phyloP scores from a whole-genome alignment of 768 basidiomycete genomes.

The Mycena belliarum region DNA sequence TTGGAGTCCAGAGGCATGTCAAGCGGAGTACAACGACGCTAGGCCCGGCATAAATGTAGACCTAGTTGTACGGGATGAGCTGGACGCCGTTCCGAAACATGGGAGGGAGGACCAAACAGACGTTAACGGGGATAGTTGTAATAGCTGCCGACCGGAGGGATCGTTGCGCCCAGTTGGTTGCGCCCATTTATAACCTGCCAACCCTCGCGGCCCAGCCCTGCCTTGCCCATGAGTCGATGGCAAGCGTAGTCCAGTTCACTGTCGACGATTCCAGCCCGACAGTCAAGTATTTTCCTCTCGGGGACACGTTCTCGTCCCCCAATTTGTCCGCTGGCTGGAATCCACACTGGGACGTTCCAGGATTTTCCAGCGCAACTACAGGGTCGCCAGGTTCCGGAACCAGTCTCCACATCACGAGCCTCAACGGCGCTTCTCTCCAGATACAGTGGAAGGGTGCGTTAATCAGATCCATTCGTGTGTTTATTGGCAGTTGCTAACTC shows the following conservation, averaged over 20 bases:
- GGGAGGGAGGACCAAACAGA: background rate
- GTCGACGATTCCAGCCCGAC: slow-evolving; percentile 71
- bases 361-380: slow-evolving; percentile 38
- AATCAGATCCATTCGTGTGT: background rate
- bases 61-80: too few relatives aligned
- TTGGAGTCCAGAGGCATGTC: slow-evolving; percentile 18
- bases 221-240: slow-evolving; percentile 32
- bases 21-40: background rate
- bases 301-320: slow-evolving; percentile 52
- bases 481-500: too few relatives aligned
- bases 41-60: background rate
- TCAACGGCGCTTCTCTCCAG: slow-evolving; percentile 54
- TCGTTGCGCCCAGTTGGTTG: background rate
- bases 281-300: slow-evolving; percentile 60
- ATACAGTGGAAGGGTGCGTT: slow-evolving; percentile 63
- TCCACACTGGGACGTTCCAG: slow-evolving; percentile 55
- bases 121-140: background rate
- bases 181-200: background rate
- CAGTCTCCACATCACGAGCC: slow-evolving; percentile 64
- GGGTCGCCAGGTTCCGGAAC: slow-evolving; percentile 54
- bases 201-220: background rate
- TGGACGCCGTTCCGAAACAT: background rate
- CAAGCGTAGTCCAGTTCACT: slow-evolving; percentile 38
- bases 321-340: slow-evolving; percentile 66
- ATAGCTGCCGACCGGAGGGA: background rate